Evolutionary conservation across 345 rosid species (phyloP).

Genomic region (Arabis hirsuta): DNA sequence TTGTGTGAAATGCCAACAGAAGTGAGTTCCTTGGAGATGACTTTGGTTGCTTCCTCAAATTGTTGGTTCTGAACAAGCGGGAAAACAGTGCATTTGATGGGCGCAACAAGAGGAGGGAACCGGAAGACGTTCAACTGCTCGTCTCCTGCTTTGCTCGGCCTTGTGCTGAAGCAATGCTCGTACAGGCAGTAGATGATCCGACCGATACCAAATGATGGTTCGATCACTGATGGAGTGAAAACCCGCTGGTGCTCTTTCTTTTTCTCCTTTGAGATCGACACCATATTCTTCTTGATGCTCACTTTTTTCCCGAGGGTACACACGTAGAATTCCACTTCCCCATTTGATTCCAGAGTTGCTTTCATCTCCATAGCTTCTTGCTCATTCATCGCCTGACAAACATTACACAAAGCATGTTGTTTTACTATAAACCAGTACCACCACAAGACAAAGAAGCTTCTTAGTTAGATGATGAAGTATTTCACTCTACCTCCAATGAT

Average conservation of each 20-base stretch:
- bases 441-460: neutral
- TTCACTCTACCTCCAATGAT: conserved; percentile 69
- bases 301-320: conserved; percentile 75
- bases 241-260: conserved; percentile 88
- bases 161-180: conserved; percentile 86
- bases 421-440: neutral
- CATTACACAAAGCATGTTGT: neutral
- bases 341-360: conserved; percentile 72
- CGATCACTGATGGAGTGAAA: conserved; percentile 92
- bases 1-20: conserved; percentile 80
- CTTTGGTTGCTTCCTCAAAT: conserved; percentile 78
- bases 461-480: neutral
- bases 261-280: conserved; percentile 87
- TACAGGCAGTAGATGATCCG: conserved; percentile 89
- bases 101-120: conserved; percentile 91
- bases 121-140: conserved; percentile 85
- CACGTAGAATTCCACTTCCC: conserved; percentile 79
- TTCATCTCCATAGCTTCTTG: conserved; percentile 92
- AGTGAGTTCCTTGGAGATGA: conserved; percentile 71
- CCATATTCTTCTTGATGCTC: conserved; percentile 74
- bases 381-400: conserved; percentile 78
- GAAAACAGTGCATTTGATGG: conserved; percentile 92
- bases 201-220: conserved; percentile 95
- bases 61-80: conserved; percentile 87
- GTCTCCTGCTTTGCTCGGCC: conserved; percentile 90